Evolutionary conservation across 768 basidiomycete species (phyloP), one percentile per base, ranked within the genome.

Genomic region (Lentinula raphanica): DNA sequence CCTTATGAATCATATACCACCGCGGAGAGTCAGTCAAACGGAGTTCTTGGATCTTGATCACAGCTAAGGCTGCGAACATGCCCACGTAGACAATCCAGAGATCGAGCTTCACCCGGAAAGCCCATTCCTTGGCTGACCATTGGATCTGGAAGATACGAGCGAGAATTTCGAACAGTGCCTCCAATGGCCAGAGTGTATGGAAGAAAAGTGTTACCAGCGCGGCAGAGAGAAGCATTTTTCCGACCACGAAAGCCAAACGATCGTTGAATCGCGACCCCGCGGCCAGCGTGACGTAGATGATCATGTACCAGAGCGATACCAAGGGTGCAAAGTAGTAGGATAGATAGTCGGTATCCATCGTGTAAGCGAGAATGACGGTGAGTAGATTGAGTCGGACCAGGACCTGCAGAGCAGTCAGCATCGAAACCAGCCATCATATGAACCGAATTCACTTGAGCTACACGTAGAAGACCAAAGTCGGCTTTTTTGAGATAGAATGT

Each of bases 301-400:
- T 80, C 59, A 92, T 70, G 72, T 88, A 96, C 91, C 90, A 94
- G 83, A 88, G 82, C 23, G 92, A 90, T 28, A 94, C 92, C 65
- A 96, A 78, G 7, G 94, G 94, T 9, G 92, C 81, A 66, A 94
- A 94, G 72, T 94, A 96, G 71, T 94, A 94, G 49, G 84, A 90
- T 61, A 93, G 83, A 71, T 94, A 97, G 70, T 92, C 81, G 58
- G 92, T 93, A 74, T 94, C 84, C 93, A 96, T 94, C 44, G 86
- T 82, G 73, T 95, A 97, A 7, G 88, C 87, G 48, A 97, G 80
- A 25, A 86, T 72, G 54, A 96, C 73, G 4, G 93, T 92, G 44
- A 94, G 77, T 31, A 95, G 71, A 72, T 96, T 97, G 58, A 95
- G 75, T 19, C 94, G 84, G 57, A 94, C 81, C 66, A 95, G 71